phyloP scores from a whole-genome alignment of 2,329 filamentous ascomycete species.

The Alternaria dauci region DNA sequence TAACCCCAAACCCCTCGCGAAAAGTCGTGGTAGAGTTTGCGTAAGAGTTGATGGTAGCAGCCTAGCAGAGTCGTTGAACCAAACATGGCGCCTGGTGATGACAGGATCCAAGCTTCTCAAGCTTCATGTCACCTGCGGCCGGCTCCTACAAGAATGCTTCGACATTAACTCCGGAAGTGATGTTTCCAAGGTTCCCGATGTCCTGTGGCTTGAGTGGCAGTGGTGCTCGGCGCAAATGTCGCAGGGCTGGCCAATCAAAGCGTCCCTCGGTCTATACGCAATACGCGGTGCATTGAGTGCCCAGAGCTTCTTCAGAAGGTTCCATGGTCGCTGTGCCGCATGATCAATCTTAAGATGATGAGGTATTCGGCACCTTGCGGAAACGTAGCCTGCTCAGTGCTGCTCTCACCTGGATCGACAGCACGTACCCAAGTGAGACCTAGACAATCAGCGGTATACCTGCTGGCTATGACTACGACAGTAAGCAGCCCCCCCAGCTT shows the following conservation, averaged over 20 bases:
- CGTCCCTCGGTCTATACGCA: neutral
- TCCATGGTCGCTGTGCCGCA: neutral
- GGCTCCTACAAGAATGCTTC: conserved; percentile 1
- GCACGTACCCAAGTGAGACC: neutral
- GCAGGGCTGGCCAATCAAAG: conserved; percentile 14
- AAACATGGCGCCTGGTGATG: neutral
- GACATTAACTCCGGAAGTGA: too few relatives aligned
- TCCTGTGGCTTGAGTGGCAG: neutral
- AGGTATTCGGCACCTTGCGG: conserved; percentile 8
- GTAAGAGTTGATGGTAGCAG: neutral
- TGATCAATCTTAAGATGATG: neutral
- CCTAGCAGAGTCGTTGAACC: neutral
- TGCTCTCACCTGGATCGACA: neutral
- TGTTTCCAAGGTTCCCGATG: neutral
- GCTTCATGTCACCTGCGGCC: conserved; percentile 1
- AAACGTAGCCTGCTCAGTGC: neutral
- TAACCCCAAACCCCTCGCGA: neutral
- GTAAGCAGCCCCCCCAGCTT: conserved; percentile 17
- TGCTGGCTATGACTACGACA: neutral
- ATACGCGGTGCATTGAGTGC: conserved; percentile 6
- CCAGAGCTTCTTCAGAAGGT: neutral
- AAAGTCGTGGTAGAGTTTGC: conserved; percentile 1
- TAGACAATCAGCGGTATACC: conserved; percentile 3
- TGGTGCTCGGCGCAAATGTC: conserved; percentile 9
- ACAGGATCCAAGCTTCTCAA: conserved; percentile 14